These are phyloP conservation scores for Hyphopichia pseudoburtonii DNA, from an alignment of 1,139 yeast species.

Conservation along the genomic window DNA sequence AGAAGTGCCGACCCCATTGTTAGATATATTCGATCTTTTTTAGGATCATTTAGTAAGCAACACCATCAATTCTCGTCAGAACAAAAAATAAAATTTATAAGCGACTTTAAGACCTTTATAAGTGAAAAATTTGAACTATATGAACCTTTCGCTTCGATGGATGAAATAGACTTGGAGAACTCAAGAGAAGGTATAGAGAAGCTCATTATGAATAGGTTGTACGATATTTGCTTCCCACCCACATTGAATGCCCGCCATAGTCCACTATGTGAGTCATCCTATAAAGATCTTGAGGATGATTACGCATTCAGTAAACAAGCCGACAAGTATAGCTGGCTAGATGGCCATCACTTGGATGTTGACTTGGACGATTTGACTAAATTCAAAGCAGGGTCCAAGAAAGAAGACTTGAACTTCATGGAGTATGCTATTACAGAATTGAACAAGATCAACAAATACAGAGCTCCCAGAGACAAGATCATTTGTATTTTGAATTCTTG, in stretches of 20 bases:
- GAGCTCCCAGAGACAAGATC: slow-evolving; percentile 94
- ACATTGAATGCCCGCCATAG: slow-evolving; percentile 40
- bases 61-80: slow-evolving; percentile 61
- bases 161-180: slow-evolving; percentile 58
- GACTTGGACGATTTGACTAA: slow-evolving; percentile 38
- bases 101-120: slow-evolving; percentile 73
- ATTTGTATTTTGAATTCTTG: slow-evolving; percentile 90
- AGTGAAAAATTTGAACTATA: slow-evolving; percentile 60
- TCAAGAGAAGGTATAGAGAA: slow-evolving; percentile 93
- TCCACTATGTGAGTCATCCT: slow-evolving; percentile 16
- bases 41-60: slow-evolving; percentile 71
- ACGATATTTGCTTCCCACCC: slow-evolving; percentile 80
- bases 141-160: slow-evolving; percentile 76
- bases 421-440: slow-evolving; percentile 72
- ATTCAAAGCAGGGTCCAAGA: slow-evolving; percentile 14
- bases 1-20: slow-evolving; percentile 88
- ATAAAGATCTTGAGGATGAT: slow-evolving; percentile 66
- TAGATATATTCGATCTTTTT: slow-evolving; percentile 76
- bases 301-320: slow-evolving; percentile 53
- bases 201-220: slow-evolving; percentile 83
- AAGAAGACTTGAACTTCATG: slow-evolving; percentile 57
- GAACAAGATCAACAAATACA: slow-evolving; percentile 72
- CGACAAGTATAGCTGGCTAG: slow-evolving; percentile 70
- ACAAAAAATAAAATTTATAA: slow-evolving; percentile 76
- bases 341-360: slow-evolving; percentile 78